Evolutionary conservation across 2,329 filamentous ascomycete genomes (phyloP).

Genomic region (Neonectria punicea): DNA sequence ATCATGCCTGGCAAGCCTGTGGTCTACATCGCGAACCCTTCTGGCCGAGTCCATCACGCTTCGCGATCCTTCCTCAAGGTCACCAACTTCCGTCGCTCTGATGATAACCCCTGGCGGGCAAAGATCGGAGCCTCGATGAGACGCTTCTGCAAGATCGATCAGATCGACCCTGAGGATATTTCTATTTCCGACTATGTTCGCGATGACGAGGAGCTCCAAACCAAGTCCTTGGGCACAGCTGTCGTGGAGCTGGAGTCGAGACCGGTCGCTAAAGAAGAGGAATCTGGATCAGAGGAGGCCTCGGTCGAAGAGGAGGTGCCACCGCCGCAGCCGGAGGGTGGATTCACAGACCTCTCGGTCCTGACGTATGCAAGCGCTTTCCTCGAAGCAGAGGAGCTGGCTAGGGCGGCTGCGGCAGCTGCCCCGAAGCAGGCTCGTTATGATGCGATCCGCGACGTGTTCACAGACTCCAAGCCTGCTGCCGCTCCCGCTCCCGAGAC

Average conservation of each 20-base stretch:
- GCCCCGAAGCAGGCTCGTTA: constrained; percentile 48
- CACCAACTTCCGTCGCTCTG: constrained; percentile 47
- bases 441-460: constrained; percentile 55
- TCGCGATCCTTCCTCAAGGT: constrained; percentile 57
- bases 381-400: constrained; percentile 43
- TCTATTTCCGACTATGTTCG: constrained; percentile 47
- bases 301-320: constrained; percentile 37
- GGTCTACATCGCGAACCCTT: constrained; percentile 59
- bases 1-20: constrained; percentile 59
- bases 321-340: constrained; percentile 38
- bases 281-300: constrained; percentile 43
- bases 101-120: constrained; percentile 47
- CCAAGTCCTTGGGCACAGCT: constrained; percentile 50
- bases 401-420: constrained; percentile 38
- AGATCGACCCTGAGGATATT: constrained; percentile 48
- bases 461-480: constrained; percentile 50
- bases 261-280: constrained; percentile 41
- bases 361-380: constrained; percentile 47
- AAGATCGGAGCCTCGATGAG: constrained; percentile 50
- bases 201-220: constrained; percentile 47
- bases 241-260: constrained; percentile 46
- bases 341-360: constrained; percentile 45
- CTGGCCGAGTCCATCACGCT: constrained; percentile 59
- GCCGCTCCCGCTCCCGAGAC: constrained; percentile 40
- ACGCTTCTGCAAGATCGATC: constrained; percentile 51